phyloP scores from a whole-genome alignment of 352 stramenopile genomes.

The Pythium biforme region DNA sequence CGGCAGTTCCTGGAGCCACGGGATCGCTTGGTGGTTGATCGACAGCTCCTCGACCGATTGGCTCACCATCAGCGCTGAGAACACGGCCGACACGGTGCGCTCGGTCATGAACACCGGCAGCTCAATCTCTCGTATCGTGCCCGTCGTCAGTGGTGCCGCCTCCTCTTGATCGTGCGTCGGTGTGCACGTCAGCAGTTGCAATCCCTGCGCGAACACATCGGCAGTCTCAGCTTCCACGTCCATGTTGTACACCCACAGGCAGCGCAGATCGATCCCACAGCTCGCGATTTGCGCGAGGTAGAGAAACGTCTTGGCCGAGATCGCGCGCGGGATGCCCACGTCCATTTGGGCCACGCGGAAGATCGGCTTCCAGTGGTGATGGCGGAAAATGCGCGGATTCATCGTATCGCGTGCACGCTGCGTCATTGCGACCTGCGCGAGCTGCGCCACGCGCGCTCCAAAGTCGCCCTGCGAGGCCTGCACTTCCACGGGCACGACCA shows the following conservation, averaged over 20 bases:
- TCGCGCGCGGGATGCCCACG: neutral
- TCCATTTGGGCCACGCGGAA: conserved; percentile 3
- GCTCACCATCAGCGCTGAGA: conserved; percentile 5
- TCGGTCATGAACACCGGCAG: conserved; percentile 6
- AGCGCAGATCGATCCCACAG: neutral
- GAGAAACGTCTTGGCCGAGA: conserved; percentile 13
- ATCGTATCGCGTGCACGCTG: conserved; percentile 5
- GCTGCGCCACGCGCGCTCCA: conserved; percentile 9
- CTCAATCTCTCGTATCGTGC: neutral
- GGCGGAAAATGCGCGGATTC: neutral
- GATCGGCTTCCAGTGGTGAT: conserved; percentile 8
- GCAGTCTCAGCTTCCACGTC: neutral
- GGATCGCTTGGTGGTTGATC: conserved; percentile 2
- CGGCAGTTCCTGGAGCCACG: neutral
- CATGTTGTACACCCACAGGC: conserved; percentile 9
- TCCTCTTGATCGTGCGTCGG: neutral
- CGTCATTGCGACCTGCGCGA: conserved; percentile 4
- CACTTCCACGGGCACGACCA: conserved; percentile 6
- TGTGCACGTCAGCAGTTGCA: conserved; percentile 5
- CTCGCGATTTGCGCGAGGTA: conserved; percentile 4
- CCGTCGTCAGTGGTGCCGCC: neutral
- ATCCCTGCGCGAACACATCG: conserved; percentile 1
- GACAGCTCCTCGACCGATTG: neutral
- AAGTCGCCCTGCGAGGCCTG: neutral
- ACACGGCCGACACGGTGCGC: conserved; percentile 3